phyloP scores from a whole-genome alignment of 2,329 filamentous ascomycete species.

The Trichophyton verrucosum region DNA sequence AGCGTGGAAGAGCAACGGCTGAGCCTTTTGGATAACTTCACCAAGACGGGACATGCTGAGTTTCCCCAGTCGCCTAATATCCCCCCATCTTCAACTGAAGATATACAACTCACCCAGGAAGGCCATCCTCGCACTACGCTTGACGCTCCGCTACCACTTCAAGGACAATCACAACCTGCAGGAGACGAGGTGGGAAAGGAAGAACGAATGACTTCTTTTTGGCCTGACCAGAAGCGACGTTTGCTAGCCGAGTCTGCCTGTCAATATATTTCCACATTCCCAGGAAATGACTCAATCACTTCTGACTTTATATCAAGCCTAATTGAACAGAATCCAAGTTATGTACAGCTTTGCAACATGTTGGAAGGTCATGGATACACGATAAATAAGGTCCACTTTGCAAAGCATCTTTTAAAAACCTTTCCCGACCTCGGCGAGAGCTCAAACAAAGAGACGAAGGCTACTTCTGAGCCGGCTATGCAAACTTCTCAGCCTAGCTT shows the following conservation, averaged over 20 bases:
- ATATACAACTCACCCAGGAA: not conserved
- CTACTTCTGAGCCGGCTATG: not conserved
- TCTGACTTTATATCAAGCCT: slow-evolving; percentile 34
- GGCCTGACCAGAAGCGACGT: slow-evolving; percentile 39
- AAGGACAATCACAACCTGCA: not conserved
- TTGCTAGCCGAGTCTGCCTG: slow-evolving; percentile 40
- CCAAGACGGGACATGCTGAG: not conserved
- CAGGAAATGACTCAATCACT: slow-evolving; percentile 30
- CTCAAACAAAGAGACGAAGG: not conserved
- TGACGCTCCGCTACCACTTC: not conserved
- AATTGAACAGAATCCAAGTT: slow-evolving; percentile 43
- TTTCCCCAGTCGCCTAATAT: not conserved
- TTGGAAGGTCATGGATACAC: slow-evolving; percentile 39
- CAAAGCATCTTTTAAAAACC: slow-evolving; percentile 34
- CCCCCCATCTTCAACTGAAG: not conserved
- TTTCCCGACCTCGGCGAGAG: slow-evolving; percentile 18
- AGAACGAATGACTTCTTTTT: slow-evolving; percentile 23
- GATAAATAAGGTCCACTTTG: slow-evolving; percentile 43
- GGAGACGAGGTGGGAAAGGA: slow-evolving; percentile 17
- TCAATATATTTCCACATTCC: slow-evolving; percentile 33
- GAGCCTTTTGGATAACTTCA: not conserved
- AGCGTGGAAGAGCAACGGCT: slow-evolving; percentile 2
- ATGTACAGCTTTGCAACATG: slow-evolving; percentile 43
- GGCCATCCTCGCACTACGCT: not conserved
- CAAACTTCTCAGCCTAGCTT: not conserved